Evolutionary conservation across 805 yeast species (phyloP).

Genomic region (Metschnikowia similis): DNA sequence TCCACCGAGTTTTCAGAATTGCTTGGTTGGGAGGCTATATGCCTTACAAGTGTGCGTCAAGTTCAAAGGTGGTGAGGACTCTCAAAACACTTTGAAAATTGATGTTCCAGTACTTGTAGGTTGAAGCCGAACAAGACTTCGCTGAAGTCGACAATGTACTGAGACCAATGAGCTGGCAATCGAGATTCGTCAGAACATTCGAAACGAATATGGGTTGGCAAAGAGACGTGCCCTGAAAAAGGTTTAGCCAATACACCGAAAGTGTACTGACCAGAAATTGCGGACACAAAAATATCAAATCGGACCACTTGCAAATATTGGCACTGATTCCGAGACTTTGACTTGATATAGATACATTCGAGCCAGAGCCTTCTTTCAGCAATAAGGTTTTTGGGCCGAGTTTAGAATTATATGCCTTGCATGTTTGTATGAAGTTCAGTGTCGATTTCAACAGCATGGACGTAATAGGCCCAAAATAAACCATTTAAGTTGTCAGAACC

Average conservation of each 20-base stretch:
- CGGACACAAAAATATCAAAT: too few relatives aligned
- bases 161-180: not conserved
- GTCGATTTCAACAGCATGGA: too few relatives aligned
- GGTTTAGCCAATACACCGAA: not conserved
- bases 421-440: too few relatives aligned
- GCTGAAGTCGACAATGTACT: not conserved
- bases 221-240: not conserved
- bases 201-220: not conserved
- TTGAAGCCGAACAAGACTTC: not conserved
- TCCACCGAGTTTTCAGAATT: slow-evolving; percentile 60
- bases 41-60: slow-evolving; percentile 46
- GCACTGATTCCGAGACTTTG: too few relatives aligned
- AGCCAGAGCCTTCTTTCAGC: too few relatives aligned
- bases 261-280: too few relatives aligned
- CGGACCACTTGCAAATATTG: too few relatives aligned
- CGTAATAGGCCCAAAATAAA: too few relatives aligned
- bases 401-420: too few relatives aligned
- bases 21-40: slow-evolving; percentile 58
- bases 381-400: too few relatives aligned
- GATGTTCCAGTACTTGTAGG: slow-evolving; percentile 19
- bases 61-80: slow-evolving; percentile 35
- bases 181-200: not conserved
- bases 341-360: too few relatives aligned
- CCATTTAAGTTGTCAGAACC: too few relatives aligned
- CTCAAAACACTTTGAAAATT: slow-evolving; percentile 9